Conservation (phyloP, 345 rosid genomes). For the Sisymbrium altissimum region DNA sequence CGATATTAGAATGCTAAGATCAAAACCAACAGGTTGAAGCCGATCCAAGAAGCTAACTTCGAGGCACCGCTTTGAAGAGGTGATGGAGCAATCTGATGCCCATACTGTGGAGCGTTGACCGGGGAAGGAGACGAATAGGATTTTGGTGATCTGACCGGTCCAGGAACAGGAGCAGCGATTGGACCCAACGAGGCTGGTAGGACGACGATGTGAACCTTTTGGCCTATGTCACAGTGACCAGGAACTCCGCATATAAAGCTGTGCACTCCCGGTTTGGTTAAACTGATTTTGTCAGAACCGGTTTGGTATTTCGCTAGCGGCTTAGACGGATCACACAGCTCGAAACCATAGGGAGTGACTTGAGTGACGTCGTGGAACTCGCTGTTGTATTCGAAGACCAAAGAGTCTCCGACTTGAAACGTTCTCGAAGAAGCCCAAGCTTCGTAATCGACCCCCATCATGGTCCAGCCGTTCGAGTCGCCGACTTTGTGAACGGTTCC, state of each 20-base stretch:
- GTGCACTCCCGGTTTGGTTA: constrained; percentile 1
- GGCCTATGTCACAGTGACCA: background rate
- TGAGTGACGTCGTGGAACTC: background rate
- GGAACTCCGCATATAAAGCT: constrained; percentile 11
- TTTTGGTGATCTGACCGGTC: background rate
- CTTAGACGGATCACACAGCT: background rate
- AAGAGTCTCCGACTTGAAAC: background rate
- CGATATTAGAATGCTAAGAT: too few relatives aligned
- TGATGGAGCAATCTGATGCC: too few relatives aligned
- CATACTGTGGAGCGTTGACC: background rate
- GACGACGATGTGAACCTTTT: background rate
- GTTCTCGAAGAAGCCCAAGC: background rate
- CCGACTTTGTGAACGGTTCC: background rate
- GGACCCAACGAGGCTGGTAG: background rate
- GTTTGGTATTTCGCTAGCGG: background rate
- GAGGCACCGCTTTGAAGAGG: too few relatives aligned
- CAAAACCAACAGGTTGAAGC: too few relatives aligned
- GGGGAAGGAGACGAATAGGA: background rate
- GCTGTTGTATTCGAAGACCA: constrained; percentile 1
- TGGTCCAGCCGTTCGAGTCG: background rate
- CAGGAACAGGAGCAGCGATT: background rate
- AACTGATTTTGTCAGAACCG: background rate
- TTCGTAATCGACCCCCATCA: background rate
- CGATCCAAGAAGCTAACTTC: too few relatives aligned
- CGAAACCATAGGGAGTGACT: background rate